Base-by-base conservation (phyloP, 495 filamentous ascomycete genomes). In the Podospora sp. region DNA sequence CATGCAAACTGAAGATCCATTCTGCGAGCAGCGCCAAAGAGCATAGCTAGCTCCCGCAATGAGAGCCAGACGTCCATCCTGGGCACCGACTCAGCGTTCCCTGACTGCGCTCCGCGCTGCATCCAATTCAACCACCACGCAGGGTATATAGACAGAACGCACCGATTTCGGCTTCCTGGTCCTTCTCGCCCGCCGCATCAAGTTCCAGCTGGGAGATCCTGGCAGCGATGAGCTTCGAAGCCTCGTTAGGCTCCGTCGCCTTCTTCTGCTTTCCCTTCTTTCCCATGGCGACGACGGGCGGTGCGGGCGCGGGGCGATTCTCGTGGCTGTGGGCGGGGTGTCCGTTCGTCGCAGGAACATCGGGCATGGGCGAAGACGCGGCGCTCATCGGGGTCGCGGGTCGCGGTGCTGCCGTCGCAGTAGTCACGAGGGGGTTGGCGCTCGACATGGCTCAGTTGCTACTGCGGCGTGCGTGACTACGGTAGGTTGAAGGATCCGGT, bases 131-230 rank as follows among this genome's bases (percentile, higher is more conserved):
- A 58, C 16, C 49, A 52, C 14, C 58, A 50, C 26, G 29, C 14
- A 18, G 57, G 51, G 24, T 24, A 57, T 11, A 65, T 56, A 46
- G 59, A 56, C 25, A 63, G 53, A 21, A 93, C 94, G 75, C 84
- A 97, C 94, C 95, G 77, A 99, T 97, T 82, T 97, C 95, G 65
- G 87, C 88, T 76, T 97, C 93, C 78, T 97, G 92, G 68, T 97
- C 94, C 80, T 95, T 96, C 70, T 97, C 94, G 62, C 92, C 92
- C 24, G 93, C 93, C 60, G 90, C 89, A 83, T 97, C 93, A 46
- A 90, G 89, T 77, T 99, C 95, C 69, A 99, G 80, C 82, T 98
- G 96, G 25, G 93, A 94, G 70, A 99, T 97, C 78, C 94, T 93
- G 29, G 93, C 92, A 27, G 92, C 90, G 58, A 99, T 85, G 64